Evolutionary conservation across 2,329 filamentous ascomycete genomes (phyloP), one percentile per base, ranked within the genome.

Genomic region (Botrytis aclada): DNA sequence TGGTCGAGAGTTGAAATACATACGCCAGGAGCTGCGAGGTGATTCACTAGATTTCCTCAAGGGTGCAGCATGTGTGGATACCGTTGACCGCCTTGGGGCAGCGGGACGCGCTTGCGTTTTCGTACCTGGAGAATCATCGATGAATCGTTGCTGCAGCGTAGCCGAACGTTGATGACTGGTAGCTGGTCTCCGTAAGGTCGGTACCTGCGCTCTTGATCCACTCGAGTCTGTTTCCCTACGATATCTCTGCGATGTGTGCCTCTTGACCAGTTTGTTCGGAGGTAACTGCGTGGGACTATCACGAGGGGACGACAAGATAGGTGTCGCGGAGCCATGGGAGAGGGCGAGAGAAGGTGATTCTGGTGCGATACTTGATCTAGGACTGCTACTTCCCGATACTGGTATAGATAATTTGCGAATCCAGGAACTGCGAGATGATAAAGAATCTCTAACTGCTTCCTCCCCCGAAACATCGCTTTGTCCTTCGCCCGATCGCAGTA

Each of bases 181-280:
- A 63, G 92, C 92, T 70, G 93, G 93, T 77, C 92, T 86, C 73
- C 91, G 89, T 74, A 95, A 86, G 34, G 88, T 89, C 3, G 89
- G 87, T 74, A 92, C 84, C 78, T 91, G 88, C 65, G 89, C 87
- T 76, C 84, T 88, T 45, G 89, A 85, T 75, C 86, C 84, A 73
- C 85, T 83, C 43, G 83, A 80, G 45, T 83, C 76, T 61, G 83
- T 80, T 9, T 85, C 83, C 65, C 84, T 80, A 70, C 84, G 79
- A 69, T 83, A 83, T 76, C 86, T 86, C 64, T 85, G 83, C 32
- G 91, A 89, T 4, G 90, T 86, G 54, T 88, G 86, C 74, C 92
- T 89, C 82, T 95, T 95, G 70, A 94, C 92, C 58, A 95, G 85
- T 83, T 93, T 94, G 82, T 95, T 95, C 29, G 89, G 90, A 14